Evolutionary conservation across 2,329 filamentous ascomycete species (phyloP).

Genomic region (Xylariales sp.): DNA sequence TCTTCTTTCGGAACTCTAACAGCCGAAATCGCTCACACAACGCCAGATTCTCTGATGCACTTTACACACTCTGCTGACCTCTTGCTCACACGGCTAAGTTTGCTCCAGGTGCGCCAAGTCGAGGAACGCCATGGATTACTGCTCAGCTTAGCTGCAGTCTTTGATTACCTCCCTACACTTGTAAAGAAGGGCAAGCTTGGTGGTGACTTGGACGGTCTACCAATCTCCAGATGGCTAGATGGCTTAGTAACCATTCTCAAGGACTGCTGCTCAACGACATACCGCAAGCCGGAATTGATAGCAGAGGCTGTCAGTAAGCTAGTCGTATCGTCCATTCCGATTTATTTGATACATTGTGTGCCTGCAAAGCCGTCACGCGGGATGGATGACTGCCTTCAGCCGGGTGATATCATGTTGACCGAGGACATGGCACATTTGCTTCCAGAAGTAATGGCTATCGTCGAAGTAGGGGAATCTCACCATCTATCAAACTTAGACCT

Average conservation of each 20-base stretch:
- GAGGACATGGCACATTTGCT: slow-evolving; percentile 10
- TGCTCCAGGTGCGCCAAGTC: slow-evolving; percentile 52
- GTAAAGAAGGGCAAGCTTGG: slow-evolving; percentile 8
- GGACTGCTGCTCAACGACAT: slow-evolving; percentile 36
- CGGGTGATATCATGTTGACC: slow-evolving; percentile 21
- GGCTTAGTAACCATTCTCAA: slow-evolving; percentile 33
- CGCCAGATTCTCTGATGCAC: slow-evolving; percentile 18
- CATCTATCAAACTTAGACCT: slow-evolving; percentile 16
- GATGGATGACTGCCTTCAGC: slow-evolving; percentile 16
- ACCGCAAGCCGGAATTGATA: slow-evolving; percentile 59
- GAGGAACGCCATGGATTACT: slow-evolving; percentile 67
- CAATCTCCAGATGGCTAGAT: slow-evolving; percentile 19
- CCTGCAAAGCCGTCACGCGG: slow-evolving; percentile 8
- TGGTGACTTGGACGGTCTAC: slow-evolving; percentile 11
- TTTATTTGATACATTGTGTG: slow-evolving; percentile 36
- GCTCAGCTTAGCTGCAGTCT: slow-evolving; percentile 54
- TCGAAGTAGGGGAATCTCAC: no score
- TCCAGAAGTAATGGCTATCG: slow-evolving; percentile 10
- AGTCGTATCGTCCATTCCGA: slow-evolving; percentile 46
- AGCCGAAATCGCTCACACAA: slow-evolving; percentile 30
- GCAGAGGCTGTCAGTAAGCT: slow-evolving; percentile 58
- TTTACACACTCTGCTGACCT: slow-evolving; percentile 32
- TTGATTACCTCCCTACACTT: slow-evolving; percentile 41
- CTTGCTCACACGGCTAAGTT: slow-evolving; percentile 39
- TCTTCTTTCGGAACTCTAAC: slow-evolving; percentile 60